Evolutionary conservation across 345 rosid species (phyloP), one percentile per base, ranked within the genome.

Genomic region (Aquilaria yunnanensis): DNA sequence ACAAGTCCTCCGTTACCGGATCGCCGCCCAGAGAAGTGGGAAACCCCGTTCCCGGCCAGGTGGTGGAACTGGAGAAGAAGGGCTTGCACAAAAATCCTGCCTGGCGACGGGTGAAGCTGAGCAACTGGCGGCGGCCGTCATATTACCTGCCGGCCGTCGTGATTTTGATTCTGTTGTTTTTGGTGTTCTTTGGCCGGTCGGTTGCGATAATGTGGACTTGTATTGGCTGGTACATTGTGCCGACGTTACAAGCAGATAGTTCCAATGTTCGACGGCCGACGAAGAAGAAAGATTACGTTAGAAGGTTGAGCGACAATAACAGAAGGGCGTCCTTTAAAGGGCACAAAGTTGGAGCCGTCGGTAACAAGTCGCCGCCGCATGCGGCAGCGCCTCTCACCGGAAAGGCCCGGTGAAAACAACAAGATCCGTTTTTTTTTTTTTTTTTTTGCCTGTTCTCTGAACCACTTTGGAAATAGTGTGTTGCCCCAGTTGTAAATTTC

Each of bases 141-240:
- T 67, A 47, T 59, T 80, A 80, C 59, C 41, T 80, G 52, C 86
- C 90, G 16, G 57, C 70, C 43, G 78, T 67, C 6, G 7, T 80
- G 9, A 23, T 78, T 12, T 60, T 80, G 72, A 80, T 87, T 59
- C 57, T 84, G 78, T 32, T 87, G 56, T 59, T 82, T 4, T 12
- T 87, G 64, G 59, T 64, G 34, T 64, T 82, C 37, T 78, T 80
- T 23, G 90, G 88, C 64, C 69, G 83, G 70, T 77, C 90, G 13
- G 77, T 65, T 56, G 75, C 77, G 0, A 73, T 80, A 12, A 12
- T 87, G 3, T 82, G 82, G 54, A 74, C 79, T 12, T 82, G 82
- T 45, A n/a, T 80, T 9, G 78, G 75, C 4, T 87, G 93, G 93
- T 84, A 78, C 68, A 5, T 75, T 10, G 68, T 80, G 43, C 88